Evolutionary conservation across 2,329 filamentous ascomycete genomes (phyloP).

Genomic region (Xylaria sp.): DNA sequence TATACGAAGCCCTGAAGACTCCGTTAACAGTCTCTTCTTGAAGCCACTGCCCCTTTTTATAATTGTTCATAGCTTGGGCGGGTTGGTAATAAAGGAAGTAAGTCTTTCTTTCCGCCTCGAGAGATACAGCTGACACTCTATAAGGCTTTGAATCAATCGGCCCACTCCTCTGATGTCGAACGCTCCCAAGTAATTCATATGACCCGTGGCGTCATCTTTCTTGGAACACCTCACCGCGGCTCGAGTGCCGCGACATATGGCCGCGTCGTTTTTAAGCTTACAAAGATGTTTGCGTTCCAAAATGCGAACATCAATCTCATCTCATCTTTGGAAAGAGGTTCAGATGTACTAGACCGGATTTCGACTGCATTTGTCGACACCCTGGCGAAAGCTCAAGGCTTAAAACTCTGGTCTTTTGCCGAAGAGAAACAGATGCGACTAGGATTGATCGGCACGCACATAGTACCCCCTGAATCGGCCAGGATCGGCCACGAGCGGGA

Average conservation of each 20-base stretch:
- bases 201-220: not conserved
- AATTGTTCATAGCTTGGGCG: conserved; percentile 9
- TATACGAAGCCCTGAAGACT: not conserved
- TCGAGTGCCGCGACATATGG: conserved; percentile 8
- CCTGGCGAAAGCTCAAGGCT: not conserved
- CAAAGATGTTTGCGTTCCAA: not conserved
- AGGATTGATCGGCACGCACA: not conserved
- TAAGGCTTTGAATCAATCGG: not conserved
- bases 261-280: not conserved
- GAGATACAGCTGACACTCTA: not conserved
- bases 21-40: not conserved
- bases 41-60: conserved; percentile 3
- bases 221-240: conserved; percentile 3
- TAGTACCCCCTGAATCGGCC: conserved; percentile 2
- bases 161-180: not conserved
- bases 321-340: not conserved
- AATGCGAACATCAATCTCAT: conserved; percentile 2
- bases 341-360: not conserved
- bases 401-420: conserved; percentile 5
- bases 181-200: not conserved
- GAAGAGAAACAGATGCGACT: not conserved
- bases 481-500: conserved; percentile 7
- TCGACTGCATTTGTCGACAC: not conserved
- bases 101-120: not conserved
- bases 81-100: conserved; percentile 16